Conservation (phyloP, 768 basidiomycete genomes). For the Mycena rosella region DNA sequence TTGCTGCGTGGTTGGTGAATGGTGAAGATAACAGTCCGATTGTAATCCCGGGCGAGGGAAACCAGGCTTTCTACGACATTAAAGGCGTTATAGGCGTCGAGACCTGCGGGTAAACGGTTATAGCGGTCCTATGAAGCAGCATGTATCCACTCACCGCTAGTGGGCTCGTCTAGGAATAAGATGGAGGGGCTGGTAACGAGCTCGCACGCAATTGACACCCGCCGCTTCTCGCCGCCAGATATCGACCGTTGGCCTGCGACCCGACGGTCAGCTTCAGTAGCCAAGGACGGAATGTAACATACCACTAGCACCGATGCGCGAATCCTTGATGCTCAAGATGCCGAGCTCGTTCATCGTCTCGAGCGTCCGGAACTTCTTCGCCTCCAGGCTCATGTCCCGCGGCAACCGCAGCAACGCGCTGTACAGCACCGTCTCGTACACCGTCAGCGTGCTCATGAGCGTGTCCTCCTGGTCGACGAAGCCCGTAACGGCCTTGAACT, state of each 20-base stretch:
- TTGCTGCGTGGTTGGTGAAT: constrained; percentile 99
- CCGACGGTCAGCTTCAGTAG: constrained; percentile 3
- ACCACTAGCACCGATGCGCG: constrained; percentile 91
- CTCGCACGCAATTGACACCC: constrained; percentile 98
- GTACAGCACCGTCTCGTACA: constrained; percentile 97
- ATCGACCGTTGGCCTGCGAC: constrained; percentile 86
- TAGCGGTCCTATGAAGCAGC: background rate
- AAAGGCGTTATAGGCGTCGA: constrained; percentile 95
- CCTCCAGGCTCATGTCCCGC: constrained; percentile 93
- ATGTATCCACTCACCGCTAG: constrained; percentile 75
- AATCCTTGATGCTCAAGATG: constrained; percentile 90
- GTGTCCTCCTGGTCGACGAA: constrained; percentile 99
- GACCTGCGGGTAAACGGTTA: constrained; percentile 59
- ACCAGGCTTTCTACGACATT: constrained; percentile 94
- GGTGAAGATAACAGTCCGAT: constrained; percentile 96
- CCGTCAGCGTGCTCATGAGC: constrained; percentile 95
- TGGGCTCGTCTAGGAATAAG: constrained; percentile 96
- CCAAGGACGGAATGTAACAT: constrained; percentile 40
- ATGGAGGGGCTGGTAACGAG: constrained; percentile 97
- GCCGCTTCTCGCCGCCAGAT: constrained; percentile 96
- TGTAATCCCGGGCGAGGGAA: constrained; percentile 87
- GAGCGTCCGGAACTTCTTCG: constrained; percentile 94
- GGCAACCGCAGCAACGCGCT: constrained; percentile 92
- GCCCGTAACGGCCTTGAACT: constrained; percentile 90
- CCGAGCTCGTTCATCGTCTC: constrained; percentile 98